Evolutionary conservation across 1,139 yeast species (phyloP).

Genomic region (Hansenula lynferdii): DNA sequence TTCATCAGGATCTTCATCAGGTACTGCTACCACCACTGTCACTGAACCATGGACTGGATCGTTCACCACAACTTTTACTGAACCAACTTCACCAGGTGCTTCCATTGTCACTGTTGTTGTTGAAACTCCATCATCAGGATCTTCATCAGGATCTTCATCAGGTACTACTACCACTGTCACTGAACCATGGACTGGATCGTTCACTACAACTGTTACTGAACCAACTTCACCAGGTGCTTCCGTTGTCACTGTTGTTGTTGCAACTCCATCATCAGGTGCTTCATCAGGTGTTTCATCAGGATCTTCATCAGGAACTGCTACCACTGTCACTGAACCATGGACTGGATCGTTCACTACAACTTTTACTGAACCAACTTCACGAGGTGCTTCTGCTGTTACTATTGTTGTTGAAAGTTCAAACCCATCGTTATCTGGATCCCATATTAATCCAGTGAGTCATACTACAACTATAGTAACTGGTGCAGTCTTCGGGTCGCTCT

Average conservation of each 20-base stretch:
- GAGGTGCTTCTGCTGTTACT: too few relatives aligned
- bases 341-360: not conserved
- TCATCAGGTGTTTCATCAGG: not conserved
- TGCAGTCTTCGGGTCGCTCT: too few relatives aligned
- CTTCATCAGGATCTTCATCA: not conserved
- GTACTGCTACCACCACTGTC: not conserved
- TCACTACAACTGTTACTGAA: not conserved
- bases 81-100: not conserved
- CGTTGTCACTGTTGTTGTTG: too few relatives aligned
- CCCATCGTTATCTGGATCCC: not conserved
- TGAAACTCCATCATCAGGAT: not conserved
- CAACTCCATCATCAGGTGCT: not conserved
- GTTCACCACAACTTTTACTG: not conserved
- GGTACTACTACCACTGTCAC: not conserved
- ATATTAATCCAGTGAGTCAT: not conserved
- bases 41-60: not conserved
- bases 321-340: not conserved
- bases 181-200: not conserved
- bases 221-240: too few relatives aligned
- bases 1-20: not conserved
- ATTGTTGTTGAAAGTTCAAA: not conserved
- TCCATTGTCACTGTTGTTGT: not conserved
- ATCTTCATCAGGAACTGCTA: too few relatives aligned
- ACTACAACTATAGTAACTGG: not conserved
- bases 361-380: not conserved